These are phyloP conservation scores for Lactifluus hygrophoroides DNA, from an alignment of 768 basidiomycete genomes.

Conservation along the genomic window DNA sequence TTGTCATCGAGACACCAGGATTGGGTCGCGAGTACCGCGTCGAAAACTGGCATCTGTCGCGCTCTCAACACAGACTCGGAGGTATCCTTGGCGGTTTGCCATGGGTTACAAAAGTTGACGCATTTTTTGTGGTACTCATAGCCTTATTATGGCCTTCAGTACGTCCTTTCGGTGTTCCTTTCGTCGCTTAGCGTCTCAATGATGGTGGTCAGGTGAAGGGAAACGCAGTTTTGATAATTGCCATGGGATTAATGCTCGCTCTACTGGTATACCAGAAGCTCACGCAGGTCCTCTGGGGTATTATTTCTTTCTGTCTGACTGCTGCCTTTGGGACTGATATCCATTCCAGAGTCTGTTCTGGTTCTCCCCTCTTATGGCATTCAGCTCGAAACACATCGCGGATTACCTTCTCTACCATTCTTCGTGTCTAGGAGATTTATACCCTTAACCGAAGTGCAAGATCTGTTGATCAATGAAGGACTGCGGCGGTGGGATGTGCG, in stretches of 20 bases:
- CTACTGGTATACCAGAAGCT: slow-evolving; percentile 30
- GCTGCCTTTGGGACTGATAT: not conserved
- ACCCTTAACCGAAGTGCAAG: slow-evolving; percentile 43
- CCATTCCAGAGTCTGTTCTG: slow-evolving; percentile 53
- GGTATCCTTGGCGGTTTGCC: slow-evolving; percentile 26
- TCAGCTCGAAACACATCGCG: slow-evolving; percentile 65
- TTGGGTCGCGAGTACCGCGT: slow-evolving; percentile 51
- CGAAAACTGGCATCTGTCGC: slow-evolving; percentile 41
- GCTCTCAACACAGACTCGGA: slow-evolving; percentile 31
- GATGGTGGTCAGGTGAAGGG: not conserved
- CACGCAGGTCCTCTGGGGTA: slow-evolving; percentile 44
- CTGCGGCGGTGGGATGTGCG: slow-evolving; percentile 62
- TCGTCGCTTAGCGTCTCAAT: not conserved
- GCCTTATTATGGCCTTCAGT: slow-evolving; percentile 24
- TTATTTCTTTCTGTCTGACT: not conserved
- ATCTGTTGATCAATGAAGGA: slow-evolving; percentile 69
- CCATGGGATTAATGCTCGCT: slow-evolving; percentile 16
- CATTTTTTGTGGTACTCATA: slow-evolving; percentile 24
- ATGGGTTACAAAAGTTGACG: slow-evolving; percentile 32
- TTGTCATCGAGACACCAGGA: slow-evolving; percentile 36
- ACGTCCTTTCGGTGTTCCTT: slow-evolving; percentile 25
- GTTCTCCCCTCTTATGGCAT: slow-evolving; percentile 60
- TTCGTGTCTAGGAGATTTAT: slow-evolving; percentile 46
- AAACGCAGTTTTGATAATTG: not conserved
- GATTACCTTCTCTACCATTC: slow-evolving; percentile 34